Evolutionary conservation across 2,329 filamentous ascomycete species (phyloP), one percentile per base, ranked within the genome.

Genomic region (Hirsutella minnesotensis): DNA sequence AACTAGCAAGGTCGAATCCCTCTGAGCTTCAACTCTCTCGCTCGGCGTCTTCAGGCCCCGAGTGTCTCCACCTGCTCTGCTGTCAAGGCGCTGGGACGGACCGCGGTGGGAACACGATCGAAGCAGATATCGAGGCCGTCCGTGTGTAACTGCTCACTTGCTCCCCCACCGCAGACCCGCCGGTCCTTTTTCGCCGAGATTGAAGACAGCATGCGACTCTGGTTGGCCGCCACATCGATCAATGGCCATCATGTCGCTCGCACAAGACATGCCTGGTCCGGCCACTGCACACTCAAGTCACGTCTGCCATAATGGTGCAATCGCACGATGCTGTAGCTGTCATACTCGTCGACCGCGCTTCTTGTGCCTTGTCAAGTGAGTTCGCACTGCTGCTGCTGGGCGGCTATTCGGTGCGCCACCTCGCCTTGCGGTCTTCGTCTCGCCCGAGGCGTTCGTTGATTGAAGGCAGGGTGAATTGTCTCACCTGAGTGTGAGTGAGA

Each of bases 401-500:
- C 41, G 34, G 27, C 24, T 22, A 33, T 12, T 27, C 24, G 24
- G 12, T 27, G 12, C 36, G 18, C 34, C 29, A 37, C 40, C n/a
- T n/a, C 40, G 16, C 35, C 24, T 35, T 22, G 40, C n/a, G 9
- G 7, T 16, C 20, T 22, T 36, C 40, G 15, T 18, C 21, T 33
- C 29, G 18, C 38, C 19, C 16, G 9, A 42, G 37, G 29, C 40
- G 30, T 36, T 30, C 19, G 39, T 45, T 40, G 43, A 38, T 39
- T 42, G 40, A 31, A 40, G 35, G 40, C 37, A 46, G 42, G 45
- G 42, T 36, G 37, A 45, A 27, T 38, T 39, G 39, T 44, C 43
- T 44, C 43, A 39, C 39, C 35, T 34, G 29, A 20, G 35, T 5
- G 27, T 35, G 39, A 42, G 41, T 47, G 47, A 49, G 47, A 47